Evolutionary conservation across 805 yeast genomes (phyloP), one percentile per base, ranked within the genome.

Genomic region (Metschnikowia proteae): DNA sequence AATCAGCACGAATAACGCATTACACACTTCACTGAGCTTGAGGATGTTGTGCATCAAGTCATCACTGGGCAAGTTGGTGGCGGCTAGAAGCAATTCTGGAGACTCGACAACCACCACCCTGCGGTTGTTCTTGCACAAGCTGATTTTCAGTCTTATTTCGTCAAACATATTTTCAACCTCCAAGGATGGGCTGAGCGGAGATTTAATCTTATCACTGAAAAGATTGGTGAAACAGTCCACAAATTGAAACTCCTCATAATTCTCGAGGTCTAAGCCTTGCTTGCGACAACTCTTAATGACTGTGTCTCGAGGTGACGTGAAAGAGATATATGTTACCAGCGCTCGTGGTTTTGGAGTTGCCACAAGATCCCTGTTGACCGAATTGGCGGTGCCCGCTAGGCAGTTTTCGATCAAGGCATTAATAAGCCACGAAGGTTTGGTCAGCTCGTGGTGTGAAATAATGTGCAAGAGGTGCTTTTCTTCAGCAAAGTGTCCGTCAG

Each of bases 381-480:
- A 72, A 36, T 46, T 70, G 56, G 67, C 73, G 42, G 81, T 74
- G 4, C 82, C 86, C 13, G 65, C 57, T 11, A 80, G 52, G 26
- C 72, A 65, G 32, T 72, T 74, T 56, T 84, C 88, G 6, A 83
- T 64, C 23, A 85, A 60, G 1, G 82, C 74, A 47, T 74, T 74
- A 3, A 76, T 58, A 34, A 86, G 67, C 92, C 92, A 86, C 5
- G 79, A 62, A 1, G 91, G 82, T 27, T 80, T 74, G 0, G 86
- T 83, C 0, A 85, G 82, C 46, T 65, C 71, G 3, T 56, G 55
- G 46, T 71, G 67, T 1, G 74, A 57, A 6, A 73, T 60, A 3
- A 67, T 48, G 3, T 68, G 60, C 22, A 68, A 52, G 11, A 3
- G 62, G 50, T 38, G 48, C 29, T 6, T 35, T 3, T 7, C 45